phyloP scores from a whole-genome alignment of 306 rosid genomes.

The Medicago lupulina region DNA sequence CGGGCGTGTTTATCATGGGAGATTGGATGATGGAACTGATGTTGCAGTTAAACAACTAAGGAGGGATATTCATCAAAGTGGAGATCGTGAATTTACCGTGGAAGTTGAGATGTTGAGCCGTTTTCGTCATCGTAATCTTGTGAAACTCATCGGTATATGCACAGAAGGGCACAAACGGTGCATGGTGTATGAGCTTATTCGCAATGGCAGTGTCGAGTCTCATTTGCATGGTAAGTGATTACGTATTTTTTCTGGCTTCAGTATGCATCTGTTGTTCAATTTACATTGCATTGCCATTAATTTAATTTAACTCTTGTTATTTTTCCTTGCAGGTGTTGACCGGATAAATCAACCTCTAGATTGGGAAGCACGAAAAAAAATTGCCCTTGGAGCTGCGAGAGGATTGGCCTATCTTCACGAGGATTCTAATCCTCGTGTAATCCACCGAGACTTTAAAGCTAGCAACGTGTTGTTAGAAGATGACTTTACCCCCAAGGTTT shows the following conservation, averaged over 20 bases:
- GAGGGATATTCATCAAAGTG: constrained; percentile 72
- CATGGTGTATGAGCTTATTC: constrained; percentile 91
- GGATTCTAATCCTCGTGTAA: constrained; percentile 95
- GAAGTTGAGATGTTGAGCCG: constrained; percentile 96
- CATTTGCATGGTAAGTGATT: constrained; percentile 94
- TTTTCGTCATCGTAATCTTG: constrained; percentile 97
- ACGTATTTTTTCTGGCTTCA: constrained; percentile 35
- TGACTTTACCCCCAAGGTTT: constrained; percentile 93
- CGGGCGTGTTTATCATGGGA: constrained; percentile 88
- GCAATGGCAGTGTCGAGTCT: constrained; percentile 95
- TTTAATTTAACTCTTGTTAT: constrained; percentile 26
- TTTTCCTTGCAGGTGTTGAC: constrained; percentile 71
- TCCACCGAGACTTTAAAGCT: constrained; percentile 95
- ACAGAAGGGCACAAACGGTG: constrained; percentile 80
- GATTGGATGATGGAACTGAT: constrained; percentile 82
- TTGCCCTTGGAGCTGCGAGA: constrained; percentile 98
- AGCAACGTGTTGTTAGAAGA: constrained; percentile 90
- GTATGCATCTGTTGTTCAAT: constrained; percentile 28
- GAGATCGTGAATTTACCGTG: constrained; percentile 80
- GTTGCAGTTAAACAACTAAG: constrained; percentile 91
- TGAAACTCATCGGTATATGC: constrained; percentile 92
- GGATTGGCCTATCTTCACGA: constrained; percentile 98
- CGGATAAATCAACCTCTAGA: constrained; percentile 72
- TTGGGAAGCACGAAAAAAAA: constrained; percentile 92
- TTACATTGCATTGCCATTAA: constrained; percentile 22